Evolutionary conservation across 2,329 filamentous ascomycete genomes (phyloP).

Genomic region (Fusarium sp.): DNA sequence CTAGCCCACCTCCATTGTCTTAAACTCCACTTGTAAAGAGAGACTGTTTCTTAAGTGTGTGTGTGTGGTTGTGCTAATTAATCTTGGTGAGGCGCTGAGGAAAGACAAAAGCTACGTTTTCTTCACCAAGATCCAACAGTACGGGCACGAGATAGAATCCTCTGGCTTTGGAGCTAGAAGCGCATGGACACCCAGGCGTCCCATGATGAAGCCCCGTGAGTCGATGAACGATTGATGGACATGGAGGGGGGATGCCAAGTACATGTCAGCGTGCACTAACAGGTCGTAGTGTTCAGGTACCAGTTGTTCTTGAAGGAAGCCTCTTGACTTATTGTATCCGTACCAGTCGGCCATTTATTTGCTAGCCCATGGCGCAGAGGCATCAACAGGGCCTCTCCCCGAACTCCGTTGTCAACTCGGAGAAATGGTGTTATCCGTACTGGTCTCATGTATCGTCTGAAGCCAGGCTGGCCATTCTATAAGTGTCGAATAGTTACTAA

Average conservation of each 20-base stretch:
- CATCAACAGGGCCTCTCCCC: not conserved
- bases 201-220: constrained; percentile 37
- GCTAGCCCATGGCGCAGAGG: too few species aligned
- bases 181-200: constrained; percentile 28
- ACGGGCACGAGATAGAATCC: constrained; percentile 26
- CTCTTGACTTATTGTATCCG: constrained; percentile 2
- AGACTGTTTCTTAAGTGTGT: constrained; percentile 8
- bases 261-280: constrained; percentile 22
- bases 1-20: constrained; percentile 34
- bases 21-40: constrained; percentile 29
- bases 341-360: constrained; percentile 13
- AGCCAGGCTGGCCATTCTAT: constrained; percentile 27
- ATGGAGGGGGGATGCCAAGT: constrained; percentile 1
- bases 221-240: constrained; percentile 9
- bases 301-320: constrained; percentile 8
- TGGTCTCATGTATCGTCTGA: constrained; percentile 9
- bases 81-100: not conserved
- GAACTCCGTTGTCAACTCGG: not conserved
- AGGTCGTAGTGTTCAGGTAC: constrained; percentile 25
- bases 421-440: constrained; percentile 8
- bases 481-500: not conserved
- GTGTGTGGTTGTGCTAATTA: constrained; percentile 10
- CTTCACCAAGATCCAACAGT: constrained; percentile 13
- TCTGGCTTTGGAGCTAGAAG: not conserved
- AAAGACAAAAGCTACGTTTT: constrained; percentile 4